Conservation (phyloP, 1,284 basidiomycete species). For the Ceratobasidium sp. region DNA sequence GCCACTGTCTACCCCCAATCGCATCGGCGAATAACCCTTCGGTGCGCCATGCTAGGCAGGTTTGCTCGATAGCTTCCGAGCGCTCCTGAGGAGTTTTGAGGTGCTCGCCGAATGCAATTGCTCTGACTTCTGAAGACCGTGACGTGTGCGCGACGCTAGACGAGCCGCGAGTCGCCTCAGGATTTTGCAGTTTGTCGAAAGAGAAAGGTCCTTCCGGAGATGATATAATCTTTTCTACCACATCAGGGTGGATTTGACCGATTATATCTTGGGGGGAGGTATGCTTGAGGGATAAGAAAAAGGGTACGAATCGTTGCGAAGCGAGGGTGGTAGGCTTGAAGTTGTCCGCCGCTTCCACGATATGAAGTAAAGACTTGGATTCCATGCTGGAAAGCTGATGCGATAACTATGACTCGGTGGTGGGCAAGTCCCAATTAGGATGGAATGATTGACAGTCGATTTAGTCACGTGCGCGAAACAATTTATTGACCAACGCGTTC, state of each 20-base stretch:
- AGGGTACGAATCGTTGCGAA: conserved; percentile 47
- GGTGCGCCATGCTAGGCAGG: conserved; percentile 75
- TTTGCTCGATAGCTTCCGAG: conserved; percentile 62
- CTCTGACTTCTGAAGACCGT: conserved; percentile 11
- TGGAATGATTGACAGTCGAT: background rate
- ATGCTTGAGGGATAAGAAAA: conserved; percentile 38
- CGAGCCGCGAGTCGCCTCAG: conserved; percentile 47
- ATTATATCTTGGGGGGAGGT: conserved; percentile 34
- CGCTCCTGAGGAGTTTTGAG: conserved; percentile 63
- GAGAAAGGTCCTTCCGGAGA: conserved; percentile 41
- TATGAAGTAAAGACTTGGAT: conserved; percentile 56
- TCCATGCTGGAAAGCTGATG: background rate
- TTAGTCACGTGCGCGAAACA: background rate
- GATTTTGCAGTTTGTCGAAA: background rate
- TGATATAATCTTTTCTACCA: conserved; percentile 55
- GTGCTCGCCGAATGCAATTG: conserved; percentile 61
- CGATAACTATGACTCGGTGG: background rate
- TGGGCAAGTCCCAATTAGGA: background rate
- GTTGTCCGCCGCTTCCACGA: conserved; percentile 70
- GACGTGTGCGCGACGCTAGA: conserved; percentile 52
- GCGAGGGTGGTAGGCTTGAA: conserved; percentile 49
- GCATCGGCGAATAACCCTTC: conserved; percentile 63
- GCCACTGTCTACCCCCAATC: conserved; percentile 80
- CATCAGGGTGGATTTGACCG: conserved; percentile 55
- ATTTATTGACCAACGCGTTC: background rate